Evolutionary conservation across 495 filamentous ascomycete species (phyloP), one percentile per base, ranked within the genome.

Genomic region (Hypoxylon fuscum): DNA sequence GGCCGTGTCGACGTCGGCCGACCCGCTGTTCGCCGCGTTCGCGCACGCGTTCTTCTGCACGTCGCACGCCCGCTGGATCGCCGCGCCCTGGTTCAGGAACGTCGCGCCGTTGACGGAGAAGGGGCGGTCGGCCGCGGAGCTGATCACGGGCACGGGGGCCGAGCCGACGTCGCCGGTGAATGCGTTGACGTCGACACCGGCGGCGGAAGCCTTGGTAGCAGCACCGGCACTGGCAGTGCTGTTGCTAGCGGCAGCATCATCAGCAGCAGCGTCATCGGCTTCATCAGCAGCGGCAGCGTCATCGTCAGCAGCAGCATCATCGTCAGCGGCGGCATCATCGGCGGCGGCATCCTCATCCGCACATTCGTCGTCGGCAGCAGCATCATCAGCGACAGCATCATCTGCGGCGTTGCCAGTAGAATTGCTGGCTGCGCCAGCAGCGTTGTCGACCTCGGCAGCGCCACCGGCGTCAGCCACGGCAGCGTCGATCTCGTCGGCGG

Each of bases 111-210:
- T 81, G 34, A 86, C 83, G 12, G 68, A 52, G 75, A 87, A 87
- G 48, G 84, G 83, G 38, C 80, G 75, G 32, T 72, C 69, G 8
- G 77, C 62, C 11, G 75, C 74, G 5, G 79, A 70, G 62, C 70
- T 75, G 61, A 78, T 68, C 25, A 86, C 79, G 8, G 84, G 68
- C 4, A 83, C 79, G 2, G 82, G 65, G 5, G 76, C 59, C 9
- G 81, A 81, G 55, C 85, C 85, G 29, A 88, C 80, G 43, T 69
- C 65, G 42, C 82, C 83, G 44, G 75, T 81, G 78, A 86, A 88
- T 47, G 76, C 67, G 71, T 88, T 85, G 38, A 86, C 75, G 67
- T 86, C 80, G 63, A 59, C 67, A 17, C 68, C 72, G 17, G 68
- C 35, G 14, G 64, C 59, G 25, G 35, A 8, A 20, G 35, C 37